Percentiles rank a stretch among this genome's conserved stretches.
Evolutionary conservation across 208 protist genomes (phyloP).

Genomic region (Acanthamoeba rhysodes): DNA sequence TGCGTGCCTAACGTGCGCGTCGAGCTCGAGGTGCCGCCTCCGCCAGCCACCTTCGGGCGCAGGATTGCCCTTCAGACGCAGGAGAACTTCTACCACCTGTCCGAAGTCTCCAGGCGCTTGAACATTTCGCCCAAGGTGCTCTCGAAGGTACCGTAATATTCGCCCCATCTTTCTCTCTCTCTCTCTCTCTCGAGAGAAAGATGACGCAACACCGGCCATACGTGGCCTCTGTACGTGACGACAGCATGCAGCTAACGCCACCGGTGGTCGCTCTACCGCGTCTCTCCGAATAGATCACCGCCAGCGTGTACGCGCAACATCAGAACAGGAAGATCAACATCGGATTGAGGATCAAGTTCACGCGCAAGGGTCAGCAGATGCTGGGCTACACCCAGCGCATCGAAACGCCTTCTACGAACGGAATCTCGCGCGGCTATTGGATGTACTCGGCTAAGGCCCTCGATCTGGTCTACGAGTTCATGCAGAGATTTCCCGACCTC

Average conservation of each 20-base stretch:
- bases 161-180: not conserved
- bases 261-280: not conserved
- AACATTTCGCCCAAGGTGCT: conserved; percentile 73
- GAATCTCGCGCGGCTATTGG: conserved; percentile 42
- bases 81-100: conserved; percentile 72
- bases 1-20: not conserved
- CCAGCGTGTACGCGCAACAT: conserved; percentile 66
- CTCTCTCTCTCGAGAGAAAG: too few species aligned
- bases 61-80: conserved; percentile 61
- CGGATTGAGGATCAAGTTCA: conserved; percentile 73
- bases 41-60: conserved; percentile 44
- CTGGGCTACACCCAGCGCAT: conserved; percentile 71
- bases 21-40: conserved; percentile 29
- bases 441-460: conserved; percentile 71
- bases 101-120: conserved; percentile 23
- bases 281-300: not conserved
- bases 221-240: too few species aligned
- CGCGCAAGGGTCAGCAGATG: conserved; percentile 56
- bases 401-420: not conserved
- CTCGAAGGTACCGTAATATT: not conserved
- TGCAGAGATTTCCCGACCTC: conserved; percentile 77
- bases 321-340: conserved; percentile 75
- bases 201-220: too few species aligned
- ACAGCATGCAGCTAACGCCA: too few species aligned
- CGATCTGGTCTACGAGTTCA: conserved; percentile 68